A percentile compares a stretch with the other conserved stretches of the same genome.
Conservation (phyloP, 2,329 filamentous ascomycete genomes). For the Pleurostoma richardsiae region DNA sequence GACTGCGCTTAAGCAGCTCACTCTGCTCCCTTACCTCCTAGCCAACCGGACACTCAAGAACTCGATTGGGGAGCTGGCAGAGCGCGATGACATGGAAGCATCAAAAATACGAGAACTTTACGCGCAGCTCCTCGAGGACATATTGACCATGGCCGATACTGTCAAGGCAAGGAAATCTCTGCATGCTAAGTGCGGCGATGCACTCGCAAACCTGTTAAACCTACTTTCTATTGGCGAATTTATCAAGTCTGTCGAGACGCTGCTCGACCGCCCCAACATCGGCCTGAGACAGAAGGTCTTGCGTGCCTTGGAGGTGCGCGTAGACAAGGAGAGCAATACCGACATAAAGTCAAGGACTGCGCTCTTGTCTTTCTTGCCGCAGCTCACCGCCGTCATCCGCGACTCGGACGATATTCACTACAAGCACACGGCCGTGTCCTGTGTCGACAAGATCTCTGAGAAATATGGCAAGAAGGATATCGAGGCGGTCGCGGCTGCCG, state of each 20-base stretch:
- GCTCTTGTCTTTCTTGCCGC: slow-evolving; percentile 73
- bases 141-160: slow-evolving; percentile 61
- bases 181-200: slow-evolving; percentile 58
- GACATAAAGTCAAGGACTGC: slow-evolving; percentile 64
- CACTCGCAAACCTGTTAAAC: slow-evolving; percentile 75
- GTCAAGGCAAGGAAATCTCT: slow-evolving; percentile 52
- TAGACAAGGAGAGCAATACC: slow-evolving; percentile 66
- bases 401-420: slow-evolving; percentile 68
- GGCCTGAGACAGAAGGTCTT: slow-evolving; percentile 75
- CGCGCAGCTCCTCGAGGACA: slow-evolving; percentile 60
- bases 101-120: slow-evolving; percentile 66
- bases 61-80: slow-evolving; percentile 52
- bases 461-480: slow-evolving; percentile 93
- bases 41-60: slow-evolving; percentile 51
- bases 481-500: slow-evolving; percentile 68
- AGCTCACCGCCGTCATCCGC: slow-evolving; percentile 70
- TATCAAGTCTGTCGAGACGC: slow-evolving; percentile 76
- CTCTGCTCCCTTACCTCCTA: slow-evolving; percentile 52
- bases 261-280: slow-evolving; percentile 72
- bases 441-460: slow-evolving; percentile 88
- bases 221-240: slow-evolving; percentile 85
- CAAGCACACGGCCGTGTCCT: slow-evolving; percentile 81
- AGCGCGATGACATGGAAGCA: slow-evolving; percentile 59
- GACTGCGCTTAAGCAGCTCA: slow-evolving; percentile 49
- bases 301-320: slow-evolving; percentile 73